Conservation (phyloP, 306 rosid species). For the Pterocarpus santalinus region DNA sequence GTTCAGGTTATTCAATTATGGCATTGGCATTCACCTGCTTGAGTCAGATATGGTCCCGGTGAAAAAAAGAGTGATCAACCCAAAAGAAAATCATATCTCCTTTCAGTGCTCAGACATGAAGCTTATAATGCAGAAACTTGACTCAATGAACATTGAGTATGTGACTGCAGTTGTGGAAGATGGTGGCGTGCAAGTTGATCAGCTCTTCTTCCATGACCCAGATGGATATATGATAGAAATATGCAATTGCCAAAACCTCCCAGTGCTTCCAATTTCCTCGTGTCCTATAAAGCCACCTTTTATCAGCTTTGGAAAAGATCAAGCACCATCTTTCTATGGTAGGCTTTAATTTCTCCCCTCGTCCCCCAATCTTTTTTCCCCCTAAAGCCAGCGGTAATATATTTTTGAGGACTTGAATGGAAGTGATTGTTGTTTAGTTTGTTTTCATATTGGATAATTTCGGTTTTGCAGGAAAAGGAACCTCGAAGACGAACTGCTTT, state of each 20-base stretch:
- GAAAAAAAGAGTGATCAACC: conserved; percentile 58
- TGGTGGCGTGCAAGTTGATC: conserved; percentile 73
- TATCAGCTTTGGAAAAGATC: neutral
- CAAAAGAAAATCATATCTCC: conserved; percentile 78
- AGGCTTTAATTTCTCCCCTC: neutral
- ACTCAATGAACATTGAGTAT: conserved; percentile 60
- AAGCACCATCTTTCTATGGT: conserved; percentile 50
- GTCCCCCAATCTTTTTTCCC: no score
- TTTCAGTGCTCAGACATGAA: conserved; percentile 69
- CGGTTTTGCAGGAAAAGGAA: conserved; percentile 50
- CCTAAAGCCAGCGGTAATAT: no score
- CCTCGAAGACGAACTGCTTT: conserved; percentile 37
- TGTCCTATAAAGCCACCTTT: conserved; percentile 54
- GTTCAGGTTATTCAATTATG: conserved; percentile 69
- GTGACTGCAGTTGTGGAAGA: conserved; percentile 73
- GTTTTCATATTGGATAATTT: neutral
- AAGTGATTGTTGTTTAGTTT: neutral
- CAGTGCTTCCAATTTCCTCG: conserved; percentile 68
- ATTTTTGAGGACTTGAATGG: neutral
- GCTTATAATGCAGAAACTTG: conserved; percentile 56
- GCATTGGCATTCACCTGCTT: conserved; percentile 75
- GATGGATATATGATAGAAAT: conserved; percentile 83
- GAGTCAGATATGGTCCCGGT: conserved; percentile 54
- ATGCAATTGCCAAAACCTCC: conserved; percentile 79
- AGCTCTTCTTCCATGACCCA: conserved; percentile 82